These are phyloP conservation scores for Caryopteris hybrid DNA, from an alignment of 305 asterid genomes.

Conservation along the genomic window DNA sequence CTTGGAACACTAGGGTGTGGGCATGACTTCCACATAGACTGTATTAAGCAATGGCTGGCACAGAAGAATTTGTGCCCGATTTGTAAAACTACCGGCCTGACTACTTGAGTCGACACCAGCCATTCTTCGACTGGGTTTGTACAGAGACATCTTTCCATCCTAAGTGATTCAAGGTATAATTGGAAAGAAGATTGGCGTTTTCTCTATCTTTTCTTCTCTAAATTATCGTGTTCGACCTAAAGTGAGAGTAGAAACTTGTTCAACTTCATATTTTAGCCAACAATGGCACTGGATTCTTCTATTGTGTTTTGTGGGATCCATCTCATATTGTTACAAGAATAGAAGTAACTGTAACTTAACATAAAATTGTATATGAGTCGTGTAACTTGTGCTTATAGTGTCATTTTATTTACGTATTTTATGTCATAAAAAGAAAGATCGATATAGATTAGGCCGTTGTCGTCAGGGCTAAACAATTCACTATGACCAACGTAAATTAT, in stretches of 20 bases:
- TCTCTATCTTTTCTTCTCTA: neutral
- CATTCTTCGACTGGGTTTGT: neutral
- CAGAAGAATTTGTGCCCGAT: conserved; percentile 84
- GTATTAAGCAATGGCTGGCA: conserved; percentile 80
- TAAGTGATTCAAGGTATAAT: neutral
- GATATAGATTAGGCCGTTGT: too few relatives aligned
- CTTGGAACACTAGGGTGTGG: conserved; percentile 79
- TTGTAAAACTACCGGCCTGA: conserved; percentile 76
- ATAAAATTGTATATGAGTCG: too few relatives aligned
- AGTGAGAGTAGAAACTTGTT: conserved; percentile 12
- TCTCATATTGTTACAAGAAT: too few relatives aligned
- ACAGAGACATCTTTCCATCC: neutral
- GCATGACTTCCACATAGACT: conserved; percentile 68
- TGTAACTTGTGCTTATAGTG: too few relatives aligned
- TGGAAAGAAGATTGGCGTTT: neutral
- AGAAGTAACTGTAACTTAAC: too few relatives aligned
- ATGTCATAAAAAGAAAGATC: too few relatives aligned
- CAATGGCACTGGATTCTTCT: conserved; percentile 22
- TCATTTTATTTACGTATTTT: too few relatives aligned
- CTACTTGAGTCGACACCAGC: conserved; percentile 24
- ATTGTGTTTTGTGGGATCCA: too few relatives aligned
- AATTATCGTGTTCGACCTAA: conserved; percentile 15
- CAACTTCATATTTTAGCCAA: conserved; percentile 4
- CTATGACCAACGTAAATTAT: too few relatives aligned
- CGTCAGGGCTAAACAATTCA: too few relatives aligned